Evolutionary conservation across 2,329 filamentous ascomycete genomes (phyloP).

Genomic region (Falciphora oryzae): DNA sequence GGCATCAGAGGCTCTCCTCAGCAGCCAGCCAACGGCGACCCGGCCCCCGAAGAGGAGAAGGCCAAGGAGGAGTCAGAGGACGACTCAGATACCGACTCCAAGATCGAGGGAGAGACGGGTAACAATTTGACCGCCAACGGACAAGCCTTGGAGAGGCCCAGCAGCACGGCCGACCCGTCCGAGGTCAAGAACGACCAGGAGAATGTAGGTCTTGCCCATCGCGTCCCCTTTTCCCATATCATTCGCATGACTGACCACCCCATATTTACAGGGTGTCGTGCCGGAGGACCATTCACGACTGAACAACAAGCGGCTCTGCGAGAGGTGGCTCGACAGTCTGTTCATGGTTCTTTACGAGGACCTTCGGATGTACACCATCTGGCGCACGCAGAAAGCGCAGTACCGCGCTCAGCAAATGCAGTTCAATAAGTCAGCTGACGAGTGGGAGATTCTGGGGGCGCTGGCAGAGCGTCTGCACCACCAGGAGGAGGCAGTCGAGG

Average conservation of each 20-base stretch:
- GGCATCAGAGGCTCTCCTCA: slow-evolving; percentile 68
- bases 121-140: slow-evolving; percentile 21
- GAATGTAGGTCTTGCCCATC: slow-evolving; percentile 44
- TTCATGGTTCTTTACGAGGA: slow-evolving; percentile 99
- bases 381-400: slow-evolving; percentile 96
- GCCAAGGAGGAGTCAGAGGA: slow-evolving; percentile 27
- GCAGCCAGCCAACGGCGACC: slow-evolving; percentile 43
- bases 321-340: slow-evolving; percentile 95
- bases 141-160: slow-evolving; percentile 64
- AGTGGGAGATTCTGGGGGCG: slow-evolving; percentile 96
- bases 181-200: slow-evolving; percentile 69
- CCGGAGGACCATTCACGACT: slow-evolving; percentile 76
- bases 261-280: slow-evolving; percentile 45
- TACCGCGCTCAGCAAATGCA: slow-evolving; percentile 89
- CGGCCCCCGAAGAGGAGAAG: slow-evolving; percentile 24
- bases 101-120: slow-evolving; percentile 17
- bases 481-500: slow-evolving; percentile 83
- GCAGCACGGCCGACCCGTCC: slow-evolving; percentile 70
- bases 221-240: neutral
- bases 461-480: slow-evolving; percentile 91
- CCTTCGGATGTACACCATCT: slow-evolving; percentile 96
- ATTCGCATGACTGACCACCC: neutral
- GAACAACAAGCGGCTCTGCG: slow-evolving; percentile 94
- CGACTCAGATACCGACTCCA: slow-evolving; percentile 20
- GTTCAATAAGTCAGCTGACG: slow-evolving; percentile 93